Evolutionary conservation across 257 asterid genomes (phyloP), one percentile per base, ranked within the genome.

Genomic region (Solanum bukasovii): DNA sequence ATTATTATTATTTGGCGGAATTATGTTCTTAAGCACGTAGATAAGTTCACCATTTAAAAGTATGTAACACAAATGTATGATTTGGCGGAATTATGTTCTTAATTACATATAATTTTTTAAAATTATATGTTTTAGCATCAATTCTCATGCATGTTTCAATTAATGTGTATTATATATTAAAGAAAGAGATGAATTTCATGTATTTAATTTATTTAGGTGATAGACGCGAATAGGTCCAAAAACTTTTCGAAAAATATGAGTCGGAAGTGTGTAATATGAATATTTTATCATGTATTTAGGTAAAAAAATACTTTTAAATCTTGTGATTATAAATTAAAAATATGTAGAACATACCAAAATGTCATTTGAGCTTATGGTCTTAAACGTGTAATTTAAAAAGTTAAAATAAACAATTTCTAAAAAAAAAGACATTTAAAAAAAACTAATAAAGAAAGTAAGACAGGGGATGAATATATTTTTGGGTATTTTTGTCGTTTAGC

Each of bases 331-430:
- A 59, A 23, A 61, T 61, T 0, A 4, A 61, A 61, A 0, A 61
- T 9, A 61, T 2, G 6, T 21, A 61, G 3, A 44, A 44, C 6
- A 0, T 44, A 12, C 2, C 6, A 44, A 44, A 44, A 44, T 44
- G 5, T 44, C 2, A 0, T 44, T 12, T 44, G 52, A 56, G 4
- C 23, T 7, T 56, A 3, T 18, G 0, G 0, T 56, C 65, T 56
- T 16, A 6, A 56, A 56, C 2, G 2, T 56, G 11, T 56, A 18
- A 56, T 18, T 1, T 56, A 0, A 18, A 56, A 56, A 18, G n/a
- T 56, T 56, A 56, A 14, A 49, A 5, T 49, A 49, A 49, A 49
- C 2, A 49, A 13, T 49, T 49, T 49, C 1, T 13, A 0, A 16
- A 52, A 14, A 14, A 13, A 14, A 52, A 52, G 3, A 12, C 14